Conservation (phyloP, 805 yeast genomes). For the Nakazawaea siamensis region DNA sequence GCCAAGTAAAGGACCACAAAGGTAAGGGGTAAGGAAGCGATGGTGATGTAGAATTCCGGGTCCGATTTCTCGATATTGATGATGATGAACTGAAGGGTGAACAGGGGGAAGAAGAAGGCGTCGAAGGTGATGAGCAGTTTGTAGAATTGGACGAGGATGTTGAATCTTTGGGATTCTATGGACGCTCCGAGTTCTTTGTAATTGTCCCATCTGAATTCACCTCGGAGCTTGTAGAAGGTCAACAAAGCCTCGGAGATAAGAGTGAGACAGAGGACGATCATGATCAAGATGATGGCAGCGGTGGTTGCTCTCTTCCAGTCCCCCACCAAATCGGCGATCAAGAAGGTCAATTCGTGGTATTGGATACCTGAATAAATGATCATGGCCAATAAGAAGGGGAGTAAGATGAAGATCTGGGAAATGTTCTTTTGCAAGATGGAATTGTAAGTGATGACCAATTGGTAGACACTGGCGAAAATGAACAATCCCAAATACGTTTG, state of each 20-base stretch:
- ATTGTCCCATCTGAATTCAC: slow-evolving; percentile 26
- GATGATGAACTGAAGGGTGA: slow-evolving; percentile 35
- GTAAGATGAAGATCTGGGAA: slow-evolving; percentile 26
- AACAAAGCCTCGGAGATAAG: slow-evolving; percentile 23
- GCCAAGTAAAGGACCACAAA: slow-evolving; percentile 26
- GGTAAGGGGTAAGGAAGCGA: slow-evolving; percentile 29
- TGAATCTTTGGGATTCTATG: slow-evolving; percentile 22
- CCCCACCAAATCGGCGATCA: slow-evolving; percentile 15
- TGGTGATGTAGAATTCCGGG: slow-evolving; percentile 34
- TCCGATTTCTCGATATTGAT: slow-evolving; percentile 28
- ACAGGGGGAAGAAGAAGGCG: slow-evolving; percentile 33
- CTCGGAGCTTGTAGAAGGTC: slow-evolving; percentile 19
- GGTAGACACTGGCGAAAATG: slow-evolving; percentile 35
- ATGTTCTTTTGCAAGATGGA: slow-evolving; percentile 29
- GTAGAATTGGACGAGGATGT: slow-evolving; percentile 30
- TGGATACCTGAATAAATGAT: slow-evolving; percentile 37
- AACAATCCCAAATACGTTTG: slow-evolving; percentile 32
- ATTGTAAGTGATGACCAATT: slow-evolving; percentile 25
- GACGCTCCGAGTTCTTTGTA: slow-evolving; percentile 32
- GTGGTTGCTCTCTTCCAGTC: slow-evolving; percentile 24
- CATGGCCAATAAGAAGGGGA: slow-evolving; percentile 31
- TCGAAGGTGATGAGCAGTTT: slow-evolving; percentile 21
- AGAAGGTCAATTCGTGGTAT: slow-evolving; percentile 25
- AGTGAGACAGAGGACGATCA: slow-evolving; percentile 25
- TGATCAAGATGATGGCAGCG: slow-evolving; percentile 31